Percentiles rank a stretch among this genome's conserved stretches.
Evolutionary conservation across 257 asterid species (phyloP).

Genomic region (Solanum chilense): DNA sequence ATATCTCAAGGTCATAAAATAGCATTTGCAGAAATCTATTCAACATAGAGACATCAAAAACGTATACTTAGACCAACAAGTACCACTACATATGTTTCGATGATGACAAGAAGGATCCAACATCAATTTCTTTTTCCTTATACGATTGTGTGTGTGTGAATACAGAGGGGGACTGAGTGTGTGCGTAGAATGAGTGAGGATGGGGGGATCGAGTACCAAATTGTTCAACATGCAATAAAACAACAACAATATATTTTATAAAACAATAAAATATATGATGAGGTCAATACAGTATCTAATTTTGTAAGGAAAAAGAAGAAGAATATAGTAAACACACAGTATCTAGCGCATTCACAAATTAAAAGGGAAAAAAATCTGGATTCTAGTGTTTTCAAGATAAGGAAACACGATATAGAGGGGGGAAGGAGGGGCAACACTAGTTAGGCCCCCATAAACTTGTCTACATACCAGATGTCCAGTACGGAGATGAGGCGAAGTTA

Average conservation of each 20-base stretch:
- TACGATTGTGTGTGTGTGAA: not conserved
- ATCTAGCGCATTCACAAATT: not conserved
- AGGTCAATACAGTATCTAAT: not conserved
- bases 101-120: not conserved
- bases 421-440: no score
- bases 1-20: slow-evolving; percentile 1
- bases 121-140: not conserved
- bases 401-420: not conserved
- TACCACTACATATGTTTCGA: not conserved
- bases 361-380: not conserved
- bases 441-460: no score
- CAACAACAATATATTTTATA: no score
- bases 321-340: not conserved
- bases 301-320: not conserved
- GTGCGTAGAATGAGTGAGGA: not conserved
- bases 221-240: not conserved
- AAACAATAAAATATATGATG: not conserved
- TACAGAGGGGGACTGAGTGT: not conserved
- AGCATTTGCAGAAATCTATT: not conserved
- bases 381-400: not conserved
- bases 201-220: not conserved
- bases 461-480: not conserved
- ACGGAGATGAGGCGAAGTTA: not conserved
- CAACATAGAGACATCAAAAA: not conserved
- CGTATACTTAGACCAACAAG: not conserved